These are phyloP conservation scores for Hemileia vastatrix DNA, from an alignment of 1,284 basidiomycete genomes.

Conservation along the genomic window DNA sequence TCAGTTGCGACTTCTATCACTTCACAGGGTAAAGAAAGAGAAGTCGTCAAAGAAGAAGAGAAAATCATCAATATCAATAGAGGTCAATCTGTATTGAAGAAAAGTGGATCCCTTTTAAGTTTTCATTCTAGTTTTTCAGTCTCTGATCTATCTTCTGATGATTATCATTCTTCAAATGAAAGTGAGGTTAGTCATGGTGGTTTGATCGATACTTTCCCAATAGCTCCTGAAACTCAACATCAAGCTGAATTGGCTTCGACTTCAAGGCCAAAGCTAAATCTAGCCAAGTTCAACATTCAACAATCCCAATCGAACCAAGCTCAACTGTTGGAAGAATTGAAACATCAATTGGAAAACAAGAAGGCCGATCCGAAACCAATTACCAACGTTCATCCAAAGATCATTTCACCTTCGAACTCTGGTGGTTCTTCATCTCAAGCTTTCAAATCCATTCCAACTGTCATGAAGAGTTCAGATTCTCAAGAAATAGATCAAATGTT, in stretches of 20 bases:
- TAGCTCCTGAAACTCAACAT: too few species aligned
- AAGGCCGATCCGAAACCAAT: not conserved
- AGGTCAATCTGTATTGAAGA: not conserved
- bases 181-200: too few species aligned
- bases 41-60: not conserved
- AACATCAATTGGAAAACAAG: not conserved
- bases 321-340: not conserved
- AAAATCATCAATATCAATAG: not conserved
- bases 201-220: too few species aligned
- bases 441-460: not conserved
- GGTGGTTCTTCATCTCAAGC: too few species aligned
- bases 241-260: not conserved
- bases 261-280: not conserved
- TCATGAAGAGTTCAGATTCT: not conserved
- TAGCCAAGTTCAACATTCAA: not conserved
- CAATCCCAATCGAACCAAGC: not conserved
- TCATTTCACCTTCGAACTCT: not conserved
- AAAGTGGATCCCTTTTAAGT: too few species aligned
- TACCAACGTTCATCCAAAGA: not conserved
- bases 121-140: too few species aligned
- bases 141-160: too few species aligned
- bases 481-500: not conserved
- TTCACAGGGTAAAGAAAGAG: not conserved
- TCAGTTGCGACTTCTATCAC: not conserved
- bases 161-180: too few species aligned